Base-by-base conservation (phyloP, 768 basidiomycete species). In the Mycena indigotica region DNA sequence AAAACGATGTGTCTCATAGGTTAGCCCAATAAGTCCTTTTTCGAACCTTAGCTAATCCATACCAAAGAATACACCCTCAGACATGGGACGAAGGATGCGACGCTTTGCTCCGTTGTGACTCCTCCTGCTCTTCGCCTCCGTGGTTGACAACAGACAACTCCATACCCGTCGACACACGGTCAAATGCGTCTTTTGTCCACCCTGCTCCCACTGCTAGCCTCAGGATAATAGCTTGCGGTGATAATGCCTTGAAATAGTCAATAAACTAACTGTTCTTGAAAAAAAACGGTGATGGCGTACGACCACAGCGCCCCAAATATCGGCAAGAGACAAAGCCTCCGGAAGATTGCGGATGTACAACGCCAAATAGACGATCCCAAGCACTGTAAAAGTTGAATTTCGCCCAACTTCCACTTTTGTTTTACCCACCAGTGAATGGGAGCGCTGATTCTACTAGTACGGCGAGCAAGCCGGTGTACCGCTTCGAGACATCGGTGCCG, bases 401-500 rank as follows among this genome's bases (percentile, higher is more conserved):
- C n/a, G n/a, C n/a, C 35, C 35, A 38, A 38, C 12, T n/a, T 10
- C 35, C 35, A 38, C 10, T 38, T n/a, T 10, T 38, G 35, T n/a
- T 10, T n/a, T 10, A 38, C 35, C 10, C n/a, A 38, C 35, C 12
- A 38, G 69, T 69, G 65, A 70, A 73, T 4, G 70, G 71, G 30
- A 68, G 57, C 12, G 73, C 72, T 12, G 65, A 67, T 58, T 74
- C 72, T 49, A 75, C 62, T 32, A 73, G 53, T 54, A 73, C 67
- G 17, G 70, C 65, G 15, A 64, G 59, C 25, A 71, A 64, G 26
- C 66, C 66, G 3, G 72, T 73, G 62, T 73, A 75, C 46, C 57
- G 61, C 25, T 55, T 56, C 35, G 66, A 57, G 23, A 57, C 45
- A 16, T 66, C 67, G 19, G 51, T 50, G n/a, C 67, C 61, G 39